Base-by-base conservation (phyloP, 202 grass and related monocot genomes). In the Schoenoplectus tabernaemontani region DNA sequence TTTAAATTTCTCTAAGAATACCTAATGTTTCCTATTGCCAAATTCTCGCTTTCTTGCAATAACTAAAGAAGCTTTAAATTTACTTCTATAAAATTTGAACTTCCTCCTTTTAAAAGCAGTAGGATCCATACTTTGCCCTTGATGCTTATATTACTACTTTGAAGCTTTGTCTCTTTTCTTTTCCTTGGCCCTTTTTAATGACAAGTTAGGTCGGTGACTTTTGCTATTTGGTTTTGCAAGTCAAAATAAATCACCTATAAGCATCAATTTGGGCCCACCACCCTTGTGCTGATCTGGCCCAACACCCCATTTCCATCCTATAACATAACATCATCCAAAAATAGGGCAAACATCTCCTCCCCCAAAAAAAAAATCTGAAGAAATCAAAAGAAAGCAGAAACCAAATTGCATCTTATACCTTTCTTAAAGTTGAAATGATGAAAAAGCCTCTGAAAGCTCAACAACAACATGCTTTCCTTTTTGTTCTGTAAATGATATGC, bases 391-490 rank as follows among this genome's bases (percentile, higher is more conserved):
- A 9, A 75, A 75, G 28, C 26, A 75, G 26, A n/a, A 74, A 36
- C 15, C 24, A 0, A 50, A 33, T 53, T 73, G 26, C 23, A 32
- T 51, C 53, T n/a, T n/a, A n/a, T 23, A 50, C 67, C 16, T 48
- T 74, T 53, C 24, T 36, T 75, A 75, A 53, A 36, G 48, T 53
- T 75, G 28, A 75, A 51, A 75, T n/a, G 28, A 54, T 70, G 11
- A 36, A 51, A 53, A 75, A 53, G 28, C 15, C 53, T 75, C 70
- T 75, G 28, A 75, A 75, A 75, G 70, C 70, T 36, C 36, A 75
- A 24, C 28, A 75, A 75, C 70, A 54, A 75, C 33, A 54, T 54
- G 70, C 70, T 72, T 72, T 72, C 42, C 68, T n/a, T 50, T 50
- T 50, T 72, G 23, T 32, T 51, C 23, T 72, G 68, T 50, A 72